phyloP scores from a whole-genome alignment of 345 rosid species.

The Eutrema heterophyllum region DNA sequence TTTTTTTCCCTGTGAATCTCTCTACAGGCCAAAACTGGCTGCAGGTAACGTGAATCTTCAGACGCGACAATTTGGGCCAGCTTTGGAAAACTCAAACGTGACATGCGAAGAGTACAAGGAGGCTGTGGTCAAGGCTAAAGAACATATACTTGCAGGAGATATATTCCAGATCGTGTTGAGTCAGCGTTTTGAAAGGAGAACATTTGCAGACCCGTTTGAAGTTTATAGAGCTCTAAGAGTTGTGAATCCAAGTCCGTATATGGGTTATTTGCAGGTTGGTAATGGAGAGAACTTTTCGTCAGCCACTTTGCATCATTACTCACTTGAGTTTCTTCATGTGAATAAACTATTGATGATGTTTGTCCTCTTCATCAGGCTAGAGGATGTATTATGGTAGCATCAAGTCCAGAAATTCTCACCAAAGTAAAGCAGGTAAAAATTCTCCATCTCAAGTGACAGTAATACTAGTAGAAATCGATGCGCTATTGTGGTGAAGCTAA shows the following conservation, averaged over 20 bases:
- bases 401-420: slow-evolving; percentile 94
- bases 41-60: slow-evolving; percentile 55
- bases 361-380: slow-evolving; percentile 48
- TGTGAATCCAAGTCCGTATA: slow-evolving; percentile 93
- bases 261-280: slow-evolving; percentile 80
- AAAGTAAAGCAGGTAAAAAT: slow-evolving; percentile 66
- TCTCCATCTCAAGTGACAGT: background rate
- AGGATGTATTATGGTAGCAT: slow-evolving; percentile 83
- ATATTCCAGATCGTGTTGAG: slow-evolving; percentile 84
- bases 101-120: slow-evolving; percentile 59
- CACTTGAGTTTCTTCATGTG: background rate
- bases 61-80: slow-evolving; percentile 59
- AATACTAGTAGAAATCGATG: background rate
- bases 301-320: background rate
- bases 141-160: slow-evolving; percentile 84
- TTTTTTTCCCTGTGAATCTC: slow-evolving; percentile 9
- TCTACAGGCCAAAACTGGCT: slow-evolving; percentile 65
- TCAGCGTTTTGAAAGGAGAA: slow-evolving; percentile 82
- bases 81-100: slow-evolving; percentile 59
- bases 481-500: background rate
- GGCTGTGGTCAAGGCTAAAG: slow-evolving; percentile 69
- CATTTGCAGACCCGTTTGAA: slow-evolving; percentile 90
- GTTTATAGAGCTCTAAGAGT: slow-evolving; percentile 81
- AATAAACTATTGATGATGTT: background rate
- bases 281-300: background rate